Evolutionary conservation across 2,329 filamentous ascomycete species (phyloP), one percentile per base, ranked within the genome.

Genomic region (Venturia pyrina): DNA sequence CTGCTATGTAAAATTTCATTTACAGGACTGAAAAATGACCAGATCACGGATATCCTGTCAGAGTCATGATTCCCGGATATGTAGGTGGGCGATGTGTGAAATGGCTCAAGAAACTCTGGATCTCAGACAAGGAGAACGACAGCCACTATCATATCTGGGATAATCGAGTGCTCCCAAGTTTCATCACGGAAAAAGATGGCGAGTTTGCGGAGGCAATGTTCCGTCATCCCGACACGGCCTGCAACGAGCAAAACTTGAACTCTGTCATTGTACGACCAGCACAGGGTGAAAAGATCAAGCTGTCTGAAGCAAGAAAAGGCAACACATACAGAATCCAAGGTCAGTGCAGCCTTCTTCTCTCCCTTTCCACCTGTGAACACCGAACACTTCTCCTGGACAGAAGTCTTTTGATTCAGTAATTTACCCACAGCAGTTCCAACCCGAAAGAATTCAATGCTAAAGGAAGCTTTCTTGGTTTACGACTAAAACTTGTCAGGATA

Each of bases 241-340:
- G 78, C 69, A 79, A 79, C 64, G 79, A 82, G 70, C 80, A 82
- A 71, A 80, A 78, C 63, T 70, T 82, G 19, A 82, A 83, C 68
- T 80, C 78, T 0, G 75, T 81, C 56, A 79, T 83, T 44, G 77
- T 75, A 1, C 76, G 74, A 62, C 81, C 80, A 0, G 77, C 73
- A 0, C 81, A 82, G 44, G 78, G 78, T 2, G 80, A 82, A 70
- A 77, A 69, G 43, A 74, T 83, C 1, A 66, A 72, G 2, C 67
- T 83, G 0, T 68, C 67, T 0, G 72, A 77, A n/a, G 75, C 76
- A 17, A 72, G 72, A 34, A 75, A 72, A 46, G 78, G 74, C 1
- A 68, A 77, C 40, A 78, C 69, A n/a, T 57, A 64, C 46, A 11
- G 62, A 43, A 17, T 64, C 10, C 28, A 64, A 64, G 62, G 37